phyloP scores from a whole-genome alignment of 129 eudicot genomes.

The Flaveria trinervia region DNA sequence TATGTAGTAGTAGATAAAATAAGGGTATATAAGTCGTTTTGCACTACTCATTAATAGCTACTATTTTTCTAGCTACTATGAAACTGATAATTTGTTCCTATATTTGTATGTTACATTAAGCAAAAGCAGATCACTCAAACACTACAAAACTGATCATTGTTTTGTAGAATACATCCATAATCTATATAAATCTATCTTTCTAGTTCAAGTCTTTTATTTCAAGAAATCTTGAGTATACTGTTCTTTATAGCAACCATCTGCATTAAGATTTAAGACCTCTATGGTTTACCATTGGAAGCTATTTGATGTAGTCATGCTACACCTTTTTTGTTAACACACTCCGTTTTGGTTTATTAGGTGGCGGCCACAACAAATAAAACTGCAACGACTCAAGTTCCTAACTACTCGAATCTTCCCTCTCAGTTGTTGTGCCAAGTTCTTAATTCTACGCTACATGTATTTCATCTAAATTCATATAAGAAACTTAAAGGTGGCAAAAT shows the following conservation, averaged over 20 bases:
- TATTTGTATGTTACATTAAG: background rate
- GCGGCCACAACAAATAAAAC: conserved; percentile 84
- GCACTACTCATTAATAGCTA: background rate
- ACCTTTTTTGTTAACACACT: background rate
- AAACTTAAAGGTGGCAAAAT: conserved; percentile 1
- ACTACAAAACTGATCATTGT: conserved; percentile 8
- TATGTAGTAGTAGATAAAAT: too few species aligned
- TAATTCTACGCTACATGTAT: conserved; percentile 89
- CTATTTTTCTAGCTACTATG: background rate
- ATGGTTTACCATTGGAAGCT: background rate
- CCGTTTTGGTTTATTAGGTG: conserved; percentile 50
- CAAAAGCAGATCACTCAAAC: background rate
- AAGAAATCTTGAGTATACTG: too few species aligned
- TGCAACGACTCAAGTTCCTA: conserved; percentile 88
- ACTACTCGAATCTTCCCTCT: conserved; percentile 90
- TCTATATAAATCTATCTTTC: too few species aligned
- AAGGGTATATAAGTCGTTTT: background rate
- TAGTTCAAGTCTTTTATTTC: too few species aligned
- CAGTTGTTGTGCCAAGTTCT: conserved; percentile 96
- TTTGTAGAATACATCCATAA: background rate
- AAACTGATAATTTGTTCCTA: background rate
- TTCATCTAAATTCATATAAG: conserved; percentile 19
- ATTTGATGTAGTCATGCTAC: background rate
- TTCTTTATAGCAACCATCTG: too few species aligned
- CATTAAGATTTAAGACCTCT: background rate